Evolutionary conservation across 2,329 filamentous ascomycete genomes (phyloP).

Genomic region (Albifimbria verrucaria): DNA sequence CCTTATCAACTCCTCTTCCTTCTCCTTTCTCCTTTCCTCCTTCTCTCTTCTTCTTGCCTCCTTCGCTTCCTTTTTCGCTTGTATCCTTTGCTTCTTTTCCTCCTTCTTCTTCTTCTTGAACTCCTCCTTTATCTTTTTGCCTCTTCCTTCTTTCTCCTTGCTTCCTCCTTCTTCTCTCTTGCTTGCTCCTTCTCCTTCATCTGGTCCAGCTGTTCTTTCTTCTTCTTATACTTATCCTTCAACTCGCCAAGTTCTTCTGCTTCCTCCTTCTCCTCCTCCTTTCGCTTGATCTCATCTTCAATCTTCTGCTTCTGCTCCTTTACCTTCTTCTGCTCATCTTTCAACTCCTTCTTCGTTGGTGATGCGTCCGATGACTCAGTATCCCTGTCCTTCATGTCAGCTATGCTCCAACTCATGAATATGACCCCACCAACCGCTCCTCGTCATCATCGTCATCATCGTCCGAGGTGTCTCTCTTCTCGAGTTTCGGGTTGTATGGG

Average conservation of each 20-base stretch:
- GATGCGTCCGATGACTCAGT: neutral
- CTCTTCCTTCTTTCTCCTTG: neutral
- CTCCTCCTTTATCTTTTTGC: neutral
- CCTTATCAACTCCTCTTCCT: neutral
- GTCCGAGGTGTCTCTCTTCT: slow-evolving; percentile 5
- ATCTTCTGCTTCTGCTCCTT: neutral
- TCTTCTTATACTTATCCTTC: neutral
- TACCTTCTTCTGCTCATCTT: neutral
- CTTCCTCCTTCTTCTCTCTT: neutral
- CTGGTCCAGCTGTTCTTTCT: neutral
- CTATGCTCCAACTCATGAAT: neutral
- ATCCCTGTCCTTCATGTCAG: neutral
- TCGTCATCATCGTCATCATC: too few species aligned
- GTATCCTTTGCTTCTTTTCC: neutral
- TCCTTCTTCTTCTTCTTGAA: too few species aligned
- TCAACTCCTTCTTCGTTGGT: neutral
- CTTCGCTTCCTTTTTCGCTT: neutral
- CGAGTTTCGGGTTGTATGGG: neutral
- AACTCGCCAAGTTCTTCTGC: neutral
- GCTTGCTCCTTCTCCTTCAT: neutral
- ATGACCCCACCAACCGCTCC: neutral
- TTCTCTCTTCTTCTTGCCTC: neutral
- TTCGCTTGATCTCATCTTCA: neutral
- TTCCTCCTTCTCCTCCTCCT: neutral
- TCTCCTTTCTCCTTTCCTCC: neutral